A percentile compares a stretch with the other conserved stretches of the same genome.
Evolutionary conservation across 1,284 basidiomycete species (phyloP).

Genomic region (Ganoderma multipileum): DNA sequence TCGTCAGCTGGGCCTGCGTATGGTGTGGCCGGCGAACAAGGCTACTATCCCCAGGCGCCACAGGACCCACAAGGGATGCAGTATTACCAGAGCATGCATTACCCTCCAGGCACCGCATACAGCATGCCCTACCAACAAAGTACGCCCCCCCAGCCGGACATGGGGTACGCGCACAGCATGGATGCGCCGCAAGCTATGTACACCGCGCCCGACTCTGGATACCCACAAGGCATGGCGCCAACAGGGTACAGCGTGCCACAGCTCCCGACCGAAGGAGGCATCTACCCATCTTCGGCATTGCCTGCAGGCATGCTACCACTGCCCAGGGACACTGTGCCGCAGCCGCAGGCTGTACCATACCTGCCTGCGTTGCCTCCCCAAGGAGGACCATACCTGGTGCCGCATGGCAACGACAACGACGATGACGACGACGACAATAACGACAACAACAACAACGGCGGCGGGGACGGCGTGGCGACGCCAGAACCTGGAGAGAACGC

Average conservation of each 20-base stretch:
- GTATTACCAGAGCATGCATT: neutral
- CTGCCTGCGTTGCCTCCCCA: neutral
- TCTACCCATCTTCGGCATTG: neutral
- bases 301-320: neutral
- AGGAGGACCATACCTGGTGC: neutral
- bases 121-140: neutral
- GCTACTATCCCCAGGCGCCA: neutral
- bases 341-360: neutral
- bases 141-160: neutral
- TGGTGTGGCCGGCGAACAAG: neutral
- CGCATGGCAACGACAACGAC: too few relatives aligned
- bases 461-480: neutral
- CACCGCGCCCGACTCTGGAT: neutral
- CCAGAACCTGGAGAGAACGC: conserved; percentile 2
- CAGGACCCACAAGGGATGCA: neutral
- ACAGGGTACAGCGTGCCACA: neutral
- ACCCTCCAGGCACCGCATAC: neutral
- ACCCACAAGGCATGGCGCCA: neutral
- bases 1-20: neutral
- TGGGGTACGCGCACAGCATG: neutral
- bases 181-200: neutral
- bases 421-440: neutral
- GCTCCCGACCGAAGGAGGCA: neutral
- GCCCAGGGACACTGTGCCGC: neutral
- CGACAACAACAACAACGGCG: neutral